Conservation (phyloP, 352 stramenopile genomes). For the Sclerospora graminicola region DNA sequence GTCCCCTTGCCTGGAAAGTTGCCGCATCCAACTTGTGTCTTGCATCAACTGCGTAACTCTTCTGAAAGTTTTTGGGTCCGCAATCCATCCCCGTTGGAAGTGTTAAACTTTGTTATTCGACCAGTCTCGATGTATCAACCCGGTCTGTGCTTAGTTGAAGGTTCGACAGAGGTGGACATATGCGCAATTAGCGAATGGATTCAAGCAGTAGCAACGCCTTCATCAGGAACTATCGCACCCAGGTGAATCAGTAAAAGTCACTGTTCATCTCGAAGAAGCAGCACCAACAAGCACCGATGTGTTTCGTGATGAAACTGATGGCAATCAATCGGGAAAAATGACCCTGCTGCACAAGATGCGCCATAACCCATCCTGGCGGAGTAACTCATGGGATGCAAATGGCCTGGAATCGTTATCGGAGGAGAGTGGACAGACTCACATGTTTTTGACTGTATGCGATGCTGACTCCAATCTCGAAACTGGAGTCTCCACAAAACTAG, state of each 20-base stretch:
- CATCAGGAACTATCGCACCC: constrained; percentile 58
- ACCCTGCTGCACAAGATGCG: constrained; percentile 62
- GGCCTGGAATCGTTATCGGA: constrained; percentile 28
- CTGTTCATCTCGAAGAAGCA: constrained; percentile 67
- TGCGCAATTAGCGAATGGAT: constrained; percentile 72
- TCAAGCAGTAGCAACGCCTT: constrained; percentile 58
- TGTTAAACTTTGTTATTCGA: constrained; percentile 68
- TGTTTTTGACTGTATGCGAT: constrained; percentile 69
- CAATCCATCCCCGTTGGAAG: constrained; percentile 55
- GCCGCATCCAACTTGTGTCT: constrained; percentile 16
- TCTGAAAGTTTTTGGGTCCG: constrained; percentile 74
- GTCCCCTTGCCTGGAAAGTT: constrained; percentile 13
- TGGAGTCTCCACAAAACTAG: constrained; percentile 46
- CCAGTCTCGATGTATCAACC: constrained; percentile 51
- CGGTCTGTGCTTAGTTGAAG: constrained; percentile 58
- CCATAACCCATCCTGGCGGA: constrained; percentile 71
- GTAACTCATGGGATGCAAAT: constrained; percentile 74
- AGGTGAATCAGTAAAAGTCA: constrained; percentile 68
- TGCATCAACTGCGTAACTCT: constrained; percentile 58
- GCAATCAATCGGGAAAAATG: constrained; percentile 19
- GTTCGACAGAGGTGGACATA: constrained; percentile 41
- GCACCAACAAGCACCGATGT: constrained; percentile 9
- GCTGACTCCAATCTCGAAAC: constrained; percentile 43
- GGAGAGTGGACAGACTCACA: constrained; percentile 43
- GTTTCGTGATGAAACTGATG: constrained; percentile 23